Evolutionary conservation across 495 filamentous ascomycete genomes (phyloP).

Genomic region (Talaromyces trachyspermus): DNA sequence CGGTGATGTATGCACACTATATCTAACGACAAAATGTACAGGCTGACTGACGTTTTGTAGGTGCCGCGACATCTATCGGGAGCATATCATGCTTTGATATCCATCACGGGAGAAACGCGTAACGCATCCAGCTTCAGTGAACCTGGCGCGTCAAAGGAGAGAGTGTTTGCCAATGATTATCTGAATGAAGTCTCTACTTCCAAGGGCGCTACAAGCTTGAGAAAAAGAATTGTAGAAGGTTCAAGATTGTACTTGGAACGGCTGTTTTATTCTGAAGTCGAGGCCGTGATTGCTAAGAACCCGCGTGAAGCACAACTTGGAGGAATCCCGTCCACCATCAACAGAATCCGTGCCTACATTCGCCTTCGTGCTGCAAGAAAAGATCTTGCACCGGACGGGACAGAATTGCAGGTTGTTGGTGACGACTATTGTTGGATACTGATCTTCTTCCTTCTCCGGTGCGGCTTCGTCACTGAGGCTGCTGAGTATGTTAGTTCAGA

Average conservation of each 20-base stretch:
- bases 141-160: constrained; percentile 54
- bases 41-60: constrained; percentile 26
- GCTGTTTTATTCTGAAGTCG: constrained; percentile 62
- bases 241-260: constrained; percentile 70
- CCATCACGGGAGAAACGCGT: constrained; percentile 61
- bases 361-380: constrained; percentile 66
- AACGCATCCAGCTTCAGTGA: constrained; percentile 44
- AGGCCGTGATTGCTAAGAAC: constrained; percentile 68
- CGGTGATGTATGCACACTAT: constrained; percentile 45
- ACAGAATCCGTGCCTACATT: constrained; percentile 89
- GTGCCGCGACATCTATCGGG: constrained; percentile 62
- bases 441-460: constrained; percentile 84
- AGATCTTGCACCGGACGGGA: constrained; percentile 69
- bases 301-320: constrained; percentile 85
- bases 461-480: constrained; percentile 76
- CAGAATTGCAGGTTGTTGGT: constrained; percentile 63
- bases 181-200: constrained; percentile 63
- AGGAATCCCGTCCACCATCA: constrained; percentile 75
- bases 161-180: constrained; percentile 69
- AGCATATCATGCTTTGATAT: constrained; percentile 70
- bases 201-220: constrained; percentile 48
- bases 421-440: constrained; percentile 85
- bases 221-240: constrained; percentile 69
- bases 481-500: constrained; percentile 78
- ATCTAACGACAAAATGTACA: neutral